A percentile compares a stretch with the other conserved stretches of the same genome.
phyloP scores from a whole-genome alignment of 768 basidiomycete species.

The Hypholoma fasciculare region DNA sequence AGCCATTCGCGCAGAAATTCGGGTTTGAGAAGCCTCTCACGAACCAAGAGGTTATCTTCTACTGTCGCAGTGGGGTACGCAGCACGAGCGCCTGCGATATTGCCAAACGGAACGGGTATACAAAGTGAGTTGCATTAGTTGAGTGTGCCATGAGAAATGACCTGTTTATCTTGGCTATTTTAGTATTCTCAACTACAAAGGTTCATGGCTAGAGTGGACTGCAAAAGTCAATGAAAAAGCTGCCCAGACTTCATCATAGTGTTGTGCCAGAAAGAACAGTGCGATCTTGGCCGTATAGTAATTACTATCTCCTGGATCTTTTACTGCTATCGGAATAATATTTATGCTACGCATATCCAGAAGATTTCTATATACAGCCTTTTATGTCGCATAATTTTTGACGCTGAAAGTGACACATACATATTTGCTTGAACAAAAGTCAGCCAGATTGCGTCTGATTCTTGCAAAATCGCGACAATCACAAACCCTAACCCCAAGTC shows the following conservation, averaged over 20 bases:
- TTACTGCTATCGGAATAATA: background rate
- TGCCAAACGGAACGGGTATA: conserved; percentile 79
- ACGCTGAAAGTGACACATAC: too few species aligned
- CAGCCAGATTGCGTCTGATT: conserved; percentile 7
- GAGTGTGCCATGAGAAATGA: background rate
- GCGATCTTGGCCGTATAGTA: too few species aligned
- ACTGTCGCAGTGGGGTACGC: conserved; percentile 87
- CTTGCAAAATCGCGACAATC: conserved; percentile 5
- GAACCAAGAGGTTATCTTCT: conserved; percentile 80
- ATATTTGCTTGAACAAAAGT: background rate
- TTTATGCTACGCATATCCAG: background rate
- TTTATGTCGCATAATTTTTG: too few species aligned
- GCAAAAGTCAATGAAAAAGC: conserved; percentile 43
- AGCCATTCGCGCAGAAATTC: conserved; percentile 59
- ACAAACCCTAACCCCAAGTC: conserved; percentile 29
- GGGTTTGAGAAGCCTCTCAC: conserved; percentile 75
- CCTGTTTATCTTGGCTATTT: background rate
- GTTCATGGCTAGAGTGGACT: conserved; percentile 90
- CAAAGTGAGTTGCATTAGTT: conserved; percentile 52
- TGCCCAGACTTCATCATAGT: background rate
- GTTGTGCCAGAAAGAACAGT: too few species aligned
- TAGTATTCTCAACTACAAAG: conserved; percentile 75
- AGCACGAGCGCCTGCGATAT: conserved; percentile 82
- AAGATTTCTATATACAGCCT: too few species aligned
- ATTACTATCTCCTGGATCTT: background rate